These are phyloP conservation scores for Allium cepa DNA, from an alignment of 106 monocot species.

Conservation along the genomic window DNA sequence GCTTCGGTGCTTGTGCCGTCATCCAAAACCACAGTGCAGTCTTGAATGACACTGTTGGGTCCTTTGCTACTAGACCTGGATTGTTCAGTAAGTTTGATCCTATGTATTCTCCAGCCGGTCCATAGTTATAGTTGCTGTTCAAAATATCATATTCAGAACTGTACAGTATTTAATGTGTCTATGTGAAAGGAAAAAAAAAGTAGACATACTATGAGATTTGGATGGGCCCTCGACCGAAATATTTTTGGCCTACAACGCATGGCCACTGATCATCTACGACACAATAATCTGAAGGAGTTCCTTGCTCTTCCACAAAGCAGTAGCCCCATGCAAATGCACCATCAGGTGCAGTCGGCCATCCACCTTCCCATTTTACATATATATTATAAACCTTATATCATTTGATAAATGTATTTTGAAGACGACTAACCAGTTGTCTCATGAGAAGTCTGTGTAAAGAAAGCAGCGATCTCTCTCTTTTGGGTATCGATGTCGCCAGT, in stretches of 20 bases:
- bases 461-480: constrained; percentile 34
- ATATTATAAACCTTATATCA: too few species aligned
- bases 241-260: constrained; percentile 20
- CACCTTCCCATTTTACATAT: not conserved
- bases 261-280: constrained; percentile 16
- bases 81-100: constrained; percentile 27
- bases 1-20: constrained; percentile 44
- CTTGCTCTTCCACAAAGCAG: constrained; percentile 1
- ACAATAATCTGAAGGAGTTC: constrained; percentile 3
- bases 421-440: constrained; percentile 36
- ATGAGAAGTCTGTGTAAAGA: constrained; percentile 51
- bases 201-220: constrained; percentile 15
- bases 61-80: constrained; percentile 28
- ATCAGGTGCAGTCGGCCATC: constrained; percentile 15
- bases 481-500: not conserved
- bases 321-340: constrained; percentile 13
- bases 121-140: constrained; percentile 59
- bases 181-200: too few species aligned
- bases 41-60: constrained; percentile 29
- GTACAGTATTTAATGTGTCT: too few species aligned
- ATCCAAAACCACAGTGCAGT: constrained; percentile 65
- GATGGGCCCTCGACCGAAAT: constrained; percentile 31
- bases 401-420: too few species aligned
- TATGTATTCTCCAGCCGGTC: constrained; percentile 32
- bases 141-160: too few species aligned